phyloP scores from a whole-genome alignment of 2,329 filamentous ascomycete genomes.

The Byssothecium circinans region DNA sequence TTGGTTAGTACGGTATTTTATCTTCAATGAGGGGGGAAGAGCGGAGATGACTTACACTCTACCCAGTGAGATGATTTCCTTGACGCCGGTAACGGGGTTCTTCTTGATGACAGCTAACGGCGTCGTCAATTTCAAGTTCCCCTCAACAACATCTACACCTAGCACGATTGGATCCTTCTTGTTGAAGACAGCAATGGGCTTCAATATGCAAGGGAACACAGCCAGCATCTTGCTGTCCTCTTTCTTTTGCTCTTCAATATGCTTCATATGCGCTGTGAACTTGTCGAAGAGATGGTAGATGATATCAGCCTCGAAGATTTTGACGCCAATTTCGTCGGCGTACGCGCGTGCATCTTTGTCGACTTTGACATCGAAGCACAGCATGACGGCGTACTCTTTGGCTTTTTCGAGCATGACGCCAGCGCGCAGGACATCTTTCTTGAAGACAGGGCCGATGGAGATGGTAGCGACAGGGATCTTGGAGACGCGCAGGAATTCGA shows the following conservation, averaged over 20 bases:
- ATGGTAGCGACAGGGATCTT: conserved; percentile 99
- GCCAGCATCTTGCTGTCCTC: conserved; percentile 94
- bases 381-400: conserved; percentile 96
- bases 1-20: conserved; percentile 21
- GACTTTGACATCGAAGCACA: conserved; percentile 99
- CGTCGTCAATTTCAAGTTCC: conserved; percentile 81
- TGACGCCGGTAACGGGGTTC: conserved; percentile 75
- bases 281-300: conserved; percentile 98
- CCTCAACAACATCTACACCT: conserved; percentile 93
- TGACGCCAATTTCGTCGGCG: conserved; percentile 91
- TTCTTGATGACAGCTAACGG: conserved; percentile 85
- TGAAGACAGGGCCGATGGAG: conserved; percentile 95
- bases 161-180: conserved; percentile 95
- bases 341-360: conserved; percentile 93
- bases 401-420: conserved; percentile 96
- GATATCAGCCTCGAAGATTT: conserved; percentile 97
- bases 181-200: conserved; percentile 93
- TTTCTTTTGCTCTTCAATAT: conserved; percentile 86
- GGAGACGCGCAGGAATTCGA: conserved; percentile 92
- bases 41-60: conserved; percentile 74
- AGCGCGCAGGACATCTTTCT: conserved; percentile 92
- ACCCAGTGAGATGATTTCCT: conserved; percentile 82
- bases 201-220: conserved; percentile 93
- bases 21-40: neutral
- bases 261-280: conserved; percentile 92